phyloP scores from a whole-genome alignment of 345 rosid species.

The Carallia brachiata region DNA sequence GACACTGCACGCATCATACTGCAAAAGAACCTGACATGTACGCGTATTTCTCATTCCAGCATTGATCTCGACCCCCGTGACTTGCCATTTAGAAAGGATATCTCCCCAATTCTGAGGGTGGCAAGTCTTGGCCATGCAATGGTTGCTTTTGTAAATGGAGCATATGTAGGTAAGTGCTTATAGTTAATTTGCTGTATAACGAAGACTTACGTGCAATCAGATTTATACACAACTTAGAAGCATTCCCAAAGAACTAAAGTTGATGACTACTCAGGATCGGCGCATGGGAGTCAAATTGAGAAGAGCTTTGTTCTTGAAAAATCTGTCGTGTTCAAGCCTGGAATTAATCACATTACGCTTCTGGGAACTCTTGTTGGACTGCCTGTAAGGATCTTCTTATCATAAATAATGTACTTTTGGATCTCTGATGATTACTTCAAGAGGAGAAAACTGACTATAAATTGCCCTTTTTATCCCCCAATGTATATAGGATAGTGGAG shows the following conservation, averaged over 20 bases:
- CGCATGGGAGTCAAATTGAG: conserved; percentile 80
- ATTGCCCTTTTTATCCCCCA: not conserved
- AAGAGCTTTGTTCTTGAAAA: conserved; percentile 76
- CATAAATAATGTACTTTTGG: not conserved
- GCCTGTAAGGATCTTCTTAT: conserved; percentile 44
- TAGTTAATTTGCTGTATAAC: not conserved
- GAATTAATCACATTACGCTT: conserved; percentile 51
- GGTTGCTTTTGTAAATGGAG: conserved; percentile 66
- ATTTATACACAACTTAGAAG: no score
- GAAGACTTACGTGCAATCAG: not conserved
- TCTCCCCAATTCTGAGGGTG: conserved; percentile 45
- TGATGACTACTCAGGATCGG: conserved; percentile 40
- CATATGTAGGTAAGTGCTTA: conserved; percentile 54
- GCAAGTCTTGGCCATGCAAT: conserved; percentile 87
- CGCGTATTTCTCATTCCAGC: conserved; percentile 29
- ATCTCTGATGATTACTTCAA: not conserved
- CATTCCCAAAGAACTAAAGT: not conserved
- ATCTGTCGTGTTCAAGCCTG: conserved; percentile 42
- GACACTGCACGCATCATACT: not conserved
- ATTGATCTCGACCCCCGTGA: conserved; percentile 37
- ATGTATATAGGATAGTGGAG: conserved; percentile 69
- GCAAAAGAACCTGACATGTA: conserved; percentile 12
- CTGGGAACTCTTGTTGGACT: conserved; percentile 60
- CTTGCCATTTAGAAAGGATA: conserved; percentile 40
- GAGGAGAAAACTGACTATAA: not conserved